Percentiles rank a stretch among this genome's conserved stretches.
phyloP scores from a whole-genome alignment of 305 asterid genomes.

The Ajuga reptans region DNA sequence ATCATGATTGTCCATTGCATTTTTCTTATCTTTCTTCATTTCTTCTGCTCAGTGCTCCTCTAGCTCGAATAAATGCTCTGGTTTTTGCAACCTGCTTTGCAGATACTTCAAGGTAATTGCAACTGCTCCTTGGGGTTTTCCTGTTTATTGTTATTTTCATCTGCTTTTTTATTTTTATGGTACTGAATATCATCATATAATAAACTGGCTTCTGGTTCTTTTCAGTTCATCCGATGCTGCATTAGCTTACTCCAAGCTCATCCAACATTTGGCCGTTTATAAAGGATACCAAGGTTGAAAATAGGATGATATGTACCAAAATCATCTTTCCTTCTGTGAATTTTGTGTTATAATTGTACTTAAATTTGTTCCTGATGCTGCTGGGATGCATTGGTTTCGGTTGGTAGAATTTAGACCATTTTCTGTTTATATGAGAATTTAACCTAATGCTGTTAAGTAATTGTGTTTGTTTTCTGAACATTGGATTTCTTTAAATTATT shows the following conservation, averaged over 20 bases:
- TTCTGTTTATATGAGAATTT: neutral
- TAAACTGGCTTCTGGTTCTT: conserved; percentile 13
- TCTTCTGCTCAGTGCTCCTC: conserved; percentile 64
- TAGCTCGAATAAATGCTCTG: conserved; percentile 71
- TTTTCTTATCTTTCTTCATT: conserved; percentile 25
- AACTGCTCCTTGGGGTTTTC: conserved; percentile 5
- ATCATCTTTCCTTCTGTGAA: conserved; percentile 8
- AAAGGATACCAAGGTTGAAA: conserved; percentile 81
- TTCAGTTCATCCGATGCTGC: conserved; percentile 73
- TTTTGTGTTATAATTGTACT: conserved; percentile 7
- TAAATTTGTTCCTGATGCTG: conserved; percentile 2
- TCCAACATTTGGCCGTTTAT: conserved; percentile 72
- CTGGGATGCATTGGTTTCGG: neutral
- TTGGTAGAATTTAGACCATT: conserved; percentile 1
- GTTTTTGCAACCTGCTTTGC: conserved; percentile 74
- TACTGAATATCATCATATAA: conserved; percentile 1
- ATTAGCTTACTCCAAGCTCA: conserved; percentile 81
- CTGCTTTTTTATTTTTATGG: conserved; percentile 6
- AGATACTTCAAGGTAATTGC: conserved; percentile 71
- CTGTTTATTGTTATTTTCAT: conserved; percentile 13
- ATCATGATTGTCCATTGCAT: conserved; percentile 2
- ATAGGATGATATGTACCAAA: conserved; percentile 12
- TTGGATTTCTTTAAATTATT: neutral
- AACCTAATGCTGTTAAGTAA: neutral
- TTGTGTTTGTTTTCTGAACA: conserved; percentile 9